phyloP scores from a whole-genome alignment of 768 basidiomycete species.

The Suillus americanus region DNA sequence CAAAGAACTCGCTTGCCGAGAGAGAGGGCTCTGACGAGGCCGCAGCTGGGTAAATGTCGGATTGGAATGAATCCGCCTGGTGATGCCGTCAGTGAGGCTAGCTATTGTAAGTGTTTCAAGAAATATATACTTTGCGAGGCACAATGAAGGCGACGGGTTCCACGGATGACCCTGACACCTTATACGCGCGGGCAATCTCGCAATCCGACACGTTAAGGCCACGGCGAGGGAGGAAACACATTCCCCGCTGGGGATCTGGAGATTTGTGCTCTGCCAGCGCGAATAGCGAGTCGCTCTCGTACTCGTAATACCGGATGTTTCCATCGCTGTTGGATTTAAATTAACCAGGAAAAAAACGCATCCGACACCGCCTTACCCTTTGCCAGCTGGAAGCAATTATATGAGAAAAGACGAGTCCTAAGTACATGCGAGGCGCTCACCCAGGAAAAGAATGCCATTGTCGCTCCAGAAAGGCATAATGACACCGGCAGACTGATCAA shows the following conservation, averaged over 20 bases:
- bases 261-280: slow-evolving; percentile 83
- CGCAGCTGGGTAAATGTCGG: slow-evolving; percentile 95
- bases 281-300: slow-evolving; percentile 81
- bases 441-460: slow-evolving; percentile 87
- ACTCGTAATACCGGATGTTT: slow-evolving; percentile 97
- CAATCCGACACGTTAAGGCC: slow-evolving; percentile 87
- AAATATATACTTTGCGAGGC: slow-evolving; percentile 74
- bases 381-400: slow-evolving; percentile 58
- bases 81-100: not conserved
- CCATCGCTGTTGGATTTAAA: slow-evolving; percentile 65
- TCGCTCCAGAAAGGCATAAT: slow-evolving; percentile 98
- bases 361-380: slow-evolving; percentile 55
- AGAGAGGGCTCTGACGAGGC: slow-evolving; percentile 79
- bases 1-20: slow-evolving; percentile 82
- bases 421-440: slow-evolving; percentile 34
- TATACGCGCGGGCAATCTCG: slow-evolving; percentile 95
- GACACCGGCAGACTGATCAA: slow-evolving; percentile 92
- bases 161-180: slow-evolving; percentile 68
- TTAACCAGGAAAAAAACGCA: slow-evolving; percentile 7
- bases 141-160: slow-evolving; percentile 96
- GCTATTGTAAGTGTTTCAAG: not conserved
- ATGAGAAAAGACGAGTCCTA: not conserved
- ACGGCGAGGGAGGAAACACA: slow-evolving; percentile 94
- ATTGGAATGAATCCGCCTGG: slow-evolving; percentile 93
- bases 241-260: slow-evolving; percentile 90